These are phyloP conservation scores for Boletus vermiculosoides DNA, from an alignment of 768 basidiomycete genomes.

Conservation along the genomic window DNA sequence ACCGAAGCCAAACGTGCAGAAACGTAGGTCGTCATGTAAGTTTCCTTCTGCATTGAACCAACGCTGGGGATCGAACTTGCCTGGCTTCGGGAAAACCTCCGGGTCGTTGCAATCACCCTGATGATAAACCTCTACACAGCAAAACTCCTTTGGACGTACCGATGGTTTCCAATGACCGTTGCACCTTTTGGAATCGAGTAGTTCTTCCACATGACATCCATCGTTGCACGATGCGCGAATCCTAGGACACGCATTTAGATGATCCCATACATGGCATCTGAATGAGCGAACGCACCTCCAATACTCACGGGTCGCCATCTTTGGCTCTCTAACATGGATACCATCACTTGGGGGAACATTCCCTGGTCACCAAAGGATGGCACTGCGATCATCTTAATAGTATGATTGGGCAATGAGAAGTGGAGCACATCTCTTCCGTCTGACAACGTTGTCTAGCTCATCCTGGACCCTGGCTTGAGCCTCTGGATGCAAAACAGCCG, in stretches of 20 bases:
- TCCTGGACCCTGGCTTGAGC: conserved; percentile 9
- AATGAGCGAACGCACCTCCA: not conserved
- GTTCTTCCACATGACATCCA: conserved; percentile 3
- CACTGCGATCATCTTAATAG: not conserved
- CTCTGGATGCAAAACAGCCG: conserved; percentile 5
- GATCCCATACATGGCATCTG: not conserved
- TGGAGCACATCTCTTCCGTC: not conserved
- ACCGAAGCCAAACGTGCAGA: conserved; percentile 10
- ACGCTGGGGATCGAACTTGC: conserved; percentile 12
- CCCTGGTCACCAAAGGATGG: conserved; percentile 3
- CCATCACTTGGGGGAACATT: conserved; percentile 1
- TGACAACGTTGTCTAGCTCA: conserved; percentile 4
- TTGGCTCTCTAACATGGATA: conserved; percentile 1
- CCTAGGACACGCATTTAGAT: not conserved
- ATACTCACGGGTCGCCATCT: conserved; percentile 6
- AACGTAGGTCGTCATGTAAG: conserved; percentile 6
- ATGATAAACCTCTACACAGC: not conserved
- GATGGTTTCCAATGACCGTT: conserved; percentile 13
- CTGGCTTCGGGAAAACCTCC: conserved; percentile 9
- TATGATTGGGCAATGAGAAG: not conserved
- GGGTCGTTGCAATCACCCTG: conserved; percentile 15
- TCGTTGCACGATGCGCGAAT: conserved; percentile 5
- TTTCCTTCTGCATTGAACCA: conserved; percentile 3
- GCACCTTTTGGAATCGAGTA: conserved; percentile 10
- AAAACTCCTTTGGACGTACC: not conserved